A percentile compares a stretch with the other conserved stretches of the same genome.
Evolutionary conservation across 305 asterid genomes (phyloP).

Genomic region (Fraxinus paxiana): DNA sequence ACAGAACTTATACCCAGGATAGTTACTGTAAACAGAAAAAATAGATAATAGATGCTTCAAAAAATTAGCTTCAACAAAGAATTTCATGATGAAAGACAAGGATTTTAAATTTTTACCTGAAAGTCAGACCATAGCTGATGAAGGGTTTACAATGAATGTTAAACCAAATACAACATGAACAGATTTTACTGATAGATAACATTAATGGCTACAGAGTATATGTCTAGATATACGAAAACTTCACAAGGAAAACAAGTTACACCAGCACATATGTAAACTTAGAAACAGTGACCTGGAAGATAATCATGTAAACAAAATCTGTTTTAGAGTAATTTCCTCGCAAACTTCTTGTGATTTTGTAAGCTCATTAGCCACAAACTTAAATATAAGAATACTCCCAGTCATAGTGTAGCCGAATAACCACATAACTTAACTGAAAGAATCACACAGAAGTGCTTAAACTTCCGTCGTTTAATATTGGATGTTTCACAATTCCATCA

Average conservation of each 20-base stretch:
- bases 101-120: not conserved
- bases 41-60: conserved; percentile 5
- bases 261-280: not conserved
- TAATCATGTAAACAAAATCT: not conserved
- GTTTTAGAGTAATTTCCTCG: not conserved
- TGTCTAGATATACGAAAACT: not conserved
- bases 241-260: not conserved
- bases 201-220: not conserved
- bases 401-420: not conserved
- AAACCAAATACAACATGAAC: conserved; percentile 3
- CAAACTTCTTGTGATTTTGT: not conserved
- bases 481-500: not conserved
- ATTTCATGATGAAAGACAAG: conserved; percentile 14
- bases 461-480: not conserved
- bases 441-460: not conserved
- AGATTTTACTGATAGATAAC: not conserved
- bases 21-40: conserved; percentile 44
- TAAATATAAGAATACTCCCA: not conserved
- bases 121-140: conserved; percentile 10
- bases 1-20: conserved; percentile 51
- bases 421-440: not conserved
- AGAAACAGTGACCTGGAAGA: not conserved
- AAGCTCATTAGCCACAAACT: not conserved
- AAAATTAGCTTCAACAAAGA: not conserved
- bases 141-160: conserved; percentile 8